Conservation (phyloP, 1,284 basidiomycete species). For the Ceratobasidium sp. region DNA sequence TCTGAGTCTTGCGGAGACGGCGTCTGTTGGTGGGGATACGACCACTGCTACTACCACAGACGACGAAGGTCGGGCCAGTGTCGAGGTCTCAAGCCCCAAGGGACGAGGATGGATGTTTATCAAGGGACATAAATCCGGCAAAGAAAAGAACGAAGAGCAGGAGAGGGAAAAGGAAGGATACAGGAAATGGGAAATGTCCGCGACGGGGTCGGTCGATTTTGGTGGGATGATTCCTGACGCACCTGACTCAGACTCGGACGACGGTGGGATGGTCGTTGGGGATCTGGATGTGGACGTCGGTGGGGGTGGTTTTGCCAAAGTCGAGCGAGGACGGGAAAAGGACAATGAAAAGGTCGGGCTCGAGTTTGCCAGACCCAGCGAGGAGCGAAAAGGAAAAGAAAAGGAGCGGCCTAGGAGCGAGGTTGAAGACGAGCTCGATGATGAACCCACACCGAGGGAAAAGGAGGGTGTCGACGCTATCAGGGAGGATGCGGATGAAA, state of each 20-base stretch:
- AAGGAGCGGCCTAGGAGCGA: constrained; percentile 47
- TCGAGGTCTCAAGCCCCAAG: constrained; percentile 45
- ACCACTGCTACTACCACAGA: constrained; percentile 41
- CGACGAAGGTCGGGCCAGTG: constrained; percentile 45
- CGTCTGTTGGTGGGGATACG: constrained; percentile 48
- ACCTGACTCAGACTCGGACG: constrained; percentile 63
- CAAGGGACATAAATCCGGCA: constrained; percentile 27
- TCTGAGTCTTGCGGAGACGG: constrained; percentile 56
- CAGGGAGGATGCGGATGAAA: constrained; percentile 47
- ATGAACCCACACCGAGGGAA: background rate
- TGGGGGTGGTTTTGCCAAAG: background rate
- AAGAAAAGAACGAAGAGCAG: constrained; percentile 49
- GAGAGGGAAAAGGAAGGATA: constrained; percentile 48
- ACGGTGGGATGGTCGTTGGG: constrained; percentile 48
- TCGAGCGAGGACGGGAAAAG: constrained; percentile 67
- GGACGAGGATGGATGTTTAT: constrained; percentile 41
- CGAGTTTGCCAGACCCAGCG: constrained; percentile 41
- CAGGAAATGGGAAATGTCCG: constrained; percentile 48
- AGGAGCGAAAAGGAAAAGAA: constrained; percentile 53
- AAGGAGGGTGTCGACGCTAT: constrained; percentile 43
- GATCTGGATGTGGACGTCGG: constrained; percentile 29
- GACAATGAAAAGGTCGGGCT: constrained; percentile 59
- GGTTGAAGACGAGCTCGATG: constrained; percentile 21
- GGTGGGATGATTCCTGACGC: constrained; percentile 78
- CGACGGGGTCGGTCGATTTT: constrained; percentile 63